Percentiles rank a stretch among this genome's conserved stretches.
These are phyloP conservation scores for Candida smagusa DNA, from an alignment of 1,139 yeast genomes.

Conservation along the genomic window DNA sequence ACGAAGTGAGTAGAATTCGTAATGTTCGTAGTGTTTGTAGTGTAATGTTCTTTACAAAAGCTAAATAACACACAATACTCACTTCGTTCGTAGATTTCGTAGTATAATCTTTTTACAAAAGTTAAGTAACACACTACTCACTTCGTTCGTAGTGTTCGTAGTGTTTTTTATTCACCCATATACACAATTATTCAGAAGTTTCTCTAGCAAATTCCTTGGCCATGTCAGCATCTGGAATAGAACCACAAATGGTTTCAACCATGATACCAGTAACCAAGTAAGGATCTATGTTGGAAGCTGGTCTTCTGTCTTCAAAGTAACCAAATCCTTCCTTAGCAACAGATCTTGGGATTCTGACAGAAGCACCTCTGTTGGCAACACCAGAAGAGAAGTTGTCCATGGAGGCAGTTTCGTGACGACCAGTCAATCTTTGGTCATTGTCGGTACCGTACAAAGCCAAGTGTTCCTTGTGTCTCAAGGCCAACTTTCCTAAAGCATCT, in stretches of 20 bases:
- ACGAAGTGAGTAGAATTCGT: too few species aligned
- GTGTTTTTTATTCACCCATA: too few species aligned
- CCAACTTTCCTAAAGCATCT: conserved; percentile 86
- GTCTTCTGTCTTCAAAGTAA: conserved; percentile 99
- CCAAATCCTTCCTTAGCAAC: conserved; percentile 98
- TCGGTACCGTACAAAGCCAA: conserved; percentile 93
- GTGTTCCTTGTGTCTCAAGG: conserved; percentile 96
- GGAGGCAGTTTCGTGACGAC: conserved; percentile 97
- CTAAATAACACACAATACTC: too few species aligned
- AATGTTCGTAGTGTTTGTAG: too few species aligned
- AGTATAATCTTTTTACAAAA: too few species aligned
- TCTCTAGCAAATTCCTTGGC: conserved; percentile 82
- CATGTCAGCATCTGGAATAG: conserved; percentile 96
- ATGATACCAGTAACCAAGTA: conserved; percentile 97
- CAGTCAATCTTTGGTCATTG: conserved; percentile 92
- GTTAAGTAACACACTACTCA: too few species aligned
- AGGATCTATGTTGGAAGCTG: conserved; percentile 98
- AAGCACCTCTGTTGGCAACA: conserved; percentile 99
- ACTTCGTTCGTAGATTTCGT: too few species aligned
- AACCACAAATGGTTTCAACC: conserved; percentile 95
- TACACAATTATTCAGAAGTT: conserved; percentile 27
- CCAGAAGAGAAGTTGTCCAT: conserved; percentile 89
- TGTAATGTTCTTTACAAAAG: too few species aligned
- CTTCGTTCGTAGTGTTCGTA: too few species aligned
- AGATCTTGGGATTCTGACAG: conserved; percentile 96